phyloP scores from a whole-genome alignment of 345 rosid genomes.

The Kernera saxatilis region DNA sequence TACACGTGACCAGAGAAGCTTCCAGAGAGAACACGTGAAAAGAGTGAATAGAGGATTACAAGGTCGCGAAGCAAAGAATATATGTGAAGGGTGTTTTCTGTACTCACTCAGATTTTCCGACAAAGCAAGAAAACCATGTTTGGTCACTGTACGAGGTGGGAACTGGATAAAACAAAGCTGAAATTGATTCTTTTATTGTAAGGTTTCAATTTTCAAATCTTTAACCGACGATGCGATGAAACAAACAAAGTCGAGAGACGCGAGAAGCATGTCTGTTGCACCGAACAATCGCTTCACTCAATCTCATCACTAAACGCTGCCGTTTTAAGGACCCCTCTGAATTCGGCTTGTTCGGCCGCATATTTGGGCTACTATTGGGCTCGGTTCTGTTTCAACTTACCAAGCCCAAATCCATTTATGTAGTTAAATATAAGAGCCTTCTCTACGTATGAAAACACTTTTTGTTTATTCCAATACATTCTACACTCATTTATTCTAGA shows the following conservation, averaged over 20 bases:
- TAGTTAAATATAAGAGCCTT: too few relatives aligned
- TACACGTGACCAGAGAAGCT: not conserved
- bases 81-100: not conserved
- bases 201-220: not conserved
- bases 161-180: not conserved
- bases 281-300: not conserved
- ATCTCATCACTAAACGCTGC: not conserved
- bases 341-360: not conserved
- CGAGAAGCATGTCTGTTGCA: constrained; percentile 5
- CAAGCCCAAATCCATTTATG: not conserved
- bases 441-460: not conserved
- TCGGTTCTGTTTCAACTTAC: not conserved
- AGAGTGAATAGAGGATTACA: constrained; percentile 5
- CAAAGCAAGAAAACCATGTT: constrained; percentile 1
- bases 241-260: not conserved
- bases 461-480: too few relatives aligned
- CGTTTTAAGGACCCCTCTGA: not conserved
- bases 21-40: constrained; percentile 14
- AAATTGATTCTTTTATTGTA: not conserved
- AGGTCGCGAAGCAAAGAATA: constrained; percentile 27
- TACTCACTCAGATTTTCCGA: constrained; percentile 16
- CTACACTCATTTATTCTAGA: too few relatives aligned
- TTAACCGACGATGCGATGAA: not conserved
- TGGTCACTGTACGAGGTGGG: not conserved
- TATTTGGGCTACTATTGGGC: not conserved